Evolutionary conservation across 371 early-diverging fungal genomes (phyloP).

Genomic region (Scutellospora calospora): DNA sequence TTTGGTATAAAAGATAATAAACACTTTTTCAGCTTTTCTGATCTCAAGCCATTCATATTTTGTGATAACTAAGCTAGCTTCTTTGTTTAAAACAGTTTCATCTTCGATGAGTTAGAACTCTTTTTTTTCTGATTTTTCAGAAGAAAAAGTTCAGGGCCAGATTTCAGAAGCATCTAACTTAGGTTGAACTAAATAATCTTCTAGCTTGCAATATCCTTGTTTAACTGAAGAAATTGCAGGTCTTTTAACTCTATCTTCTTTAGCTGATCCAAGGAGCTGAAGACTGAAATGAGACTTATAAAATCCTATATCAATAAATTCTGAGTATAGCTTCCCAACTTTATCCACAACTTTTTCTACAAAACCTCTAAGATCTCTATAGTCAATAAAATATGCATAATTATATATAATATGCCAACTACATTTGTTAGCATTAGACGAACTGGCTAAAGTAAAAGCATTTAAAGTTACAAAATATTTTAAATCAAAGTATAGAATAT

Average conservation of each 20-base stretch:
- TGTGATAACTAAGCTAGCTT: not conserved
- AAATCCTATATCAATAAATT: slow-evolving; percentile 31
- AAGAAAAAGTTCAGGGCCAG: not conserved
- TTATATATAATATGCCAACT: slow-evolving; percentile 38
- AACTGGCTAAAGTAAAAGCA: slow-evolving; percentile 30
- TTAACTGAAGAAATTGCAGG: slow-evolving; percentile 37
- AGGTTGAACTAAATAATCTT: slow-evolving; percentile 40
- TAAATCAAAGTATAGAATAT: slow-evolving; percentile 18
- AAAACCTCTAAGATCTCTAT: slow-evolving; percentile 38
- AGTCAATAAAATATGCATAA: slow-evolving; percentile 19
- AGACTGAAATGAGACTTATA: slow-evolving; percentile 34
- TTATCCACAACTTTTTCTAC: slow-evolving; percentile 21
- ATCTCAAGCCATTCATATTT: slow-evolving; percentile 20
- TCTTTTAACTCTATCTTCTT: slow-evolving; percentile 32
- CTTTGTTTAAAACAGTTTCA: not conserved
- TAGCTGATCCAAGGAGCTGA: slow-evolving; percentile 20
- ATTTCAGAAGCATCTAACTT: slow-evolving; percentile 29
- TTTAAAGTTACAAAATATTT: slow-evolving; percentile 4
- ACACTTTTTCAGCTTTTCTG: not conserved
- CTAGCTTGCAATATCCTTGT: slow-evolving; percentile 8
- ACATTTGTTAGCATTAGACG: slow-evolving; percentile 32
- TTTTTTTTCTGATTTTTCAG: not conserved
- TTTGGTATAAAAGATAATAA: not conserved
- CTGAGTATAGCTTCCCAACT: slow-evolving; percentile 22
- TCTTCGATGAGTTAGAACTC: not conserved